These are phyloP conservation scores for Chaetomium sp. DNA, from an alignment of 2,329 filamentous ascomycete species.

Conservation along the genomic window DNA sequence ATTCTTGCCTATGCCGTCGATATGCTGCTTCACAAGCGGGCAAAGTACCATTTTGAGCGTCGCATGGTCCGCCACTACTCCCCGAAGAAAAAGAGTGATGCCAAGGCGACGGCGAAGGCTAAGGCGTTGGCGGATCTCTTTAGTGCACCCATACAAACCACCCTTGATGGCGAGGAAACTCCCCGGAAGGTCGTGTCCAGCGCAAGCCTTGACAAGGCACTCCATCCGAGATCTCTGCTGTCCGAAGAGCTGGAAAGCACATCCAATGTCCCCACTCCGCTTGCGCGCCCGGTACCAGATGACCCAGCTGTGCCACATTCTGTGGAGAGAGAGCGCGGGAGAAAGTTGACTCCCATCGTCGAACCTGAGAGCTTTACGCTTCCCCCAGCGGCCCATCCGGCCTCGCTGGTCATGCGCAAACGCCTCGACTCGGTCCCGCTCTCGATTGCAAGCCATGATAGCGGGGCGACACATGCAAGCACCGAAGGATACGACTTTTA, in stretches of 20 bases:
- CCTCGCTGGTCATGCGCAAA: conserved; percentile 43
- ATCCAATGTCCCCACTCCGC: conserved; percentile 62
- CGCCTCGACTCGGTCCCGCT: conserved; percentile 55
- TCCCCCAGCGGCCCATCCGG: conserved; percentile 48
- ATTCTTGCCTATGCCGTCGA: conserved; percentile 59
- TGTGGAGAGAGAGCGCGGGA: conserved; percentile 33
- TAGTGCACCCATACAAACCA: conserved; percentile 20
- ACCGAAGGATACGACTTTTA: conserved; percentile 69
- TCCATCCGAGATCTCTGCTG: conserved; percentile 49
- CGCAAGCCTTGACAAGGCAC: conserved; percentile 41
- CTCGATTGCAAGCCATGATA: conserved; percentile 55
- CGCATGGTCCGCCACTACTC: conserved; percentile 46
- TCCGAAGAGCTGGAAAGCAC: conserved; percentile 63
- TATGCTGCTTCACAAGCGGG: conserved; percentile 56
- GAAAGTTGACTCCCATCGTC: conserved; percentile 50
- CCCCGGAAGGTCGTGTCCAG: conserved; percentile 42
- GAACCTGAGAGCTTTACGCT: conserved; percentile 56
- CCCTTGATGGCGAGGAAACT: conserved; percentile 43
- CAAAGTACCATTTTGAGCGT: conserved; percentile 58
- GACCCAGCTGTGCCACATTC: conserved; percentile 35
- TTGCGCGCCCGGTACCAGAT: conserved; percentile 55
- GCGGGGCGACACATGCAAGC: conserved; percentile 47
- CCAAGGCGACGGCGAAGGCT: conserved; percentile 37
- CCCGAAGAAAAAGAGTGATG: conserved; percentile 37
- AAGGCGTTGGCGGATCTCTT: conserved; percentile 35